These are phyloP conservation scores for Apodospora peruviana DNA, from an alignment of 495 filamentous ascomycete genomes.

Conservation along the genomic window DNA sequence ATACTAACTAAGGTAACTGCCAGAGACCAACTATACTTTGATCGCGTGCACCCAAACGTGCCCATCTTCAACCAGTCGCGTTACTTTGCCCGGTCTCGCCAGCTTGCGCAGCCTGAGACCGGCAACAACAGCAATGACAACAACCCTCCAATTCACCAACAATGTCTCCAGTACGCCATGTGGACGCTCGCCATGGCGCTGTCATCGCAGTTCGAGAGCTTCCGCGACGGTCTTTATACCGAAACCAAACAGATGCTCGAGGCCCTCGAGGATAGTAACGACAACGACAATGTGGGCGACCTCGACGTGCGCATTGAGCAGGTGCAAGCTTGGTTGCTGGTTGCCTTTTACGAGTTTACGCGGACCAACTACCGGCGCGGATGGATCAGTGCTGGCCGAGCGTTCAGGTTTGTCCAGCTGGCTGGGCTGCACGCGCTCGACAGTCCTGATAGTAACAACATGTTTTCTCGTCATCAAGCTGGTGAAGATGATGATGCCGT, in stretches of 20 bases:
- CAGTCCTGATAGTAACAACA: slow-evolving; percentile 21
- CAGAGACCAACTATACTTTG: slow-evolving; percentile 54
- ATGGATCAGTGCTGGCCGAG: slow-evolving; percentile 50
- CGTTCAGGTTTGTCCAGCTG: slow-evolving; percentile 49
- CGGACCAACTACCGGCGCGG: slow-evolving; percentile 40
- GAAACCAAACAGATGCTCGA: slow-evolving; percentile 46
- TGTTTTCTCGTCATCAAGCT: too few relatives aligned
- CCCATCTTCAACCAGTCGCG: slow-evolving; percentile 47
- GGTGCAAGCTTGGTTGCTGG: slow-evolving; percentile 50
- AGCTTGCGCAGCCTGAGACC: slow-evolving; percentile 7
- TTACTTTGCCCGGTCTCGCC: slow-evolving; percentile 20
- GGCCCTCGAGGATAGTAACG: slow-evolving; percentile 23
- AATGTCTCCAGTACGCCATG: slow-evolving; percentile 51
- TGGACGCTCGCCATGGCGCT: slow-evolving; percentile 48
- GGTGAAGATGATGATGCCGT: too few relatives aligned
- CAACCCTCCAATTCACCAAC: slow-evolving; percentile 25
- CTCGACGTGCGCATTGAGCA: slow-evolving; percentile 33
- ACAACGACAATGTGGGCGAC: slow-evolving; percentile 16
- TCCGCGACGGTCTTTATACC: slow-evolving; percentile 41
- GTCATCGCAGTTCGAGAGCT: slow-evolving; percentile 46
- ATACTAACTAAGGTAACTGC: neutral
- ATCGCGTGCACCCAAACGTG: slow-evolving; percentile 49
- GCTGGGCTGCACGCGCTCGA: slow-evolving; percentile 48
- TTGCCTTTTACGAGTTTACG: slow-evolving; percentile 50
- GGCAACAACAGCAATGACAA: neutral